Conservation (phyloP, 306 rosid genomes). For the Carpinus fangiana region DNA sequence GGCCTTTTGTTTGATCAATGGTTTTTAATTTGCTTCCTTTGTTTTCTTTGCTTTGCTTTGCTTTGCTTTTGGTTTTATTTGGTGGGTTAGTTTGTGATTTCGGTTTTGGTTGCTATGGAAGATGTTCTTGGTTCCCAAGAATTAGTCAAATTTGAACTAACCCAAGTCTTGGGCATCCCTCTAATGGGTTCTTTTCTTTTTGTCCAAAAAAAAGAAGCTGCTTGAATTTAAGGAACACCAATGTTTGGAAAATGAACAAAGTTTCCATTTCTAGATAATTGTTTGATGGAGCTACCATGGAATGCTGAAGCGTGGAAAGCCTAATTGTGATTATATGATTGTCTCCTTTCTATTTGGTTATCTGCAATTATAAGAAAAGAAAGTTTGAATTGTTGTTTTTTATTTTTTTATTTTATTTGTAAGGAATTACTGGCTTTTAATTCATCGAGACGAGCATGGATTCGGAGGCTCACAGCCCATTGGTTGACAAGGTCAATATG, state of each 20-base stretch:
- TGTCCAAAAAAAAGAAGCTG: neutral
- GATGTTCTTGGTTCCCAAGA: neutral
- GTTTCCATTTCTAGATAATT: neutral
- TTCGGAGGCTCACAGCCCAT: slow-evolving; percentile 49
- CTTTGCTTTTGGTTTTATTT: slow-evolving; percentile 7
- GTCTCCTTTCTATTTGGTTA: neutral
- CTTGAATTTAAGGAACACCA: neutral
- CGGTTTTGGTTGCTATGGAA: neutral
- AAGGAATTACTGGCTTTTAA: slow-evolving; percentile 25
- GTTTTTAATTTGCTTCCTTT: neutral
- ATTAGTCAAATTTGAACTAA: neutral
- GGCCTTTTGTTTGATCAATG: neutral
- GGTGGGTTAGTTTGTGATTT: slow-evolving; percentile 14
- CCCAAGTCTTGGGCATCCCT: neutral
- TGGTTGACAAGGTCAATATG: slow-evolving; percentile 35
- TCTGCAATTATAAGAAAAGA: neutral
- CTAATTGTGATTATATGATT: neutral
- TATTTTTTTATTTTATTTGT: neutral
- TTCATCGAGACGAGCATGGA: slow-evolving; percentile 42
- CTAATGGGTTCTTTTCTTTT: neutral
- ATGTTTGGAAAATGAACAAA: neutral
- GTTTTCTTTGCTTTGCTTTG: neutral
- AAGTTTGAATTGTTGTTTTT: slow-evolving; percentile 21
- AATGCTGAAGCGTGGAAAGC: neutral
- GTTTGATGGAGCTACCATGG: neutral